phyloP scores from a whole-genome alignment of 2,329 filamentous ascomycete species.

The Apiospora sp. region DNA sequence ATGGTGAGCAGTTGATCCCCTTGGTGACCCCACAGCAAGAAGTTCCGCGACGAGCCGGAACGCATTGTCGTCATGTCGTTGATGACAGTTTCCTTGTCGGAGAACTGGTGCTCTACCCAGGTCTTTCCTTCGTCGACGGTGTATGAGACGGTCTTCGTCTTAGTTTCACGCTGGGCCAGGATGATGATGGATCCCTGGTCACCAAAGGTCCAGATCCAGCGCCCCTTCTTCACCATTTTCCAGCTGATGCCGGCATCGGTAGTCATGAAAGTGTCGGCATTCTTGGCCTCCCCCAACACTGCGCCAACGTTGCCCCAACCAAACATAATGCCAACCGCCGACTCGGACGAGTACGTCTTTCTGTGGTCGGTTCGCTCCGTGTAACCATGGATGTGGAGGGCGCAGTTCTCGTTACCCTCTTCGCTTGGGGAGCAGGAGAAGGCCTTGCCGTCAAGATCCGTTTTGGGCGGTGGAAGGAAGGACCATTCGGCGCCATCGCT shows the following conservation, averaged over 20 bases:
- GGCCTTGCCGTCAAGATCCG: constrained; percentile 74
- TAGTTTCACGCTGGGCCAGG: constrained; percentile 75
- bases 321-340: constrained; percentile 90
- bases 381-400: constrained; percentile 93
- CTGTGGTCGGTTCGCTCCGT: constrained; percentile 85
- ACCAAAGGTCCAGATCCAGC: constrained; percentile 92
- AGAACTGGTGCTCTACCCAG: constrained; percentile 81
- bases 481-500: constrained; percentile 94
- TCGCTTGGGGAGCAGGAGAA: constrained; percentile 70
- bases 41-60: constrained; percentile 89
- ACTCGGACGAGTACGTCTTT: constrained; percentile 87
- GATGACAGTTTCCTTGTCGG: constrained; percentile 74
- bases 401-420: constrained; percentile 72
- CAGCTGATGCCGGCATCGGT: constrained; percentile 90
- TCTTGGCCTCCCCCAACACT: constrained; percentile 69
- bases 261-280: constrained; percentile 91
- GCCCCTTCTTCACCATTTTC: constrained; percentile 85
- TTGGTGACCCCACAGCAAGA: constrained; percentile 83
- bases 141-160: constrained; percentile 76
- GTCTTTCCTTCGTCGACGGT: constrained; percentile 81
- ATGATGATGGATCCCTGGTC: constrained; percentile 94
- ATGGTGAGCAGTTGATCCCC: constrained; percentile 72
- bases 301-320: constrained; percentile 89
- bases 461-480: constrained; percentile 74
- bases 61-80: constrained; percentile 86